These are phyloP conservation scores for Chlorella sp. DNA, from an alignment of 139 green algal species.

Conservation along the genomic window DNA sequence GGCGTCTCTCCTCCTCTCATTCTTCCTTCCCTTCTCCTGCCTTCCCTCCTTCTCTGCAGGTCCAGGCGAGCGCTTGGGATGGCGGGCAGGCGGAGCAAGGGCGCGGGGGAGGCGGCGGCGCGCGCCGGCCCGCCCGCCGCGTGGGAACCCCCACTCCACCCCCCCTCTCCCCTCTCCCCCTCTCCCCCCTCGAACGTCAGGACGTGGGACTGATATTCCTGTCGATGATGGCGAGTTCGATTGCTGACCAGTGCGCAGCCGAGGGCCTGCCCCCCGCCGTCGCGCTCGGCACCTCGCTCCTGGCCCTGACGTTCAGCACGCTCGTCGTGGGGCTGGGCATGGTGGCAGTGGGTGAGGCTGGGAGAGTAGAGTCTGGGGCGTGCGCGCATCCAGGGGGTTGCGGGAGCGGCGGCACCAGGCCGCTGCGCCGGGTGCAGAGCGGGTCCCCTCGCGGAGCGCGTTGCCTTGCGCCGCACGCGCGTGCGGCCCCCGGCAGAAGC, in stretches of 20 bases:
- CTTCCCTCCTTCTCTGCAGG: too few species aligned
- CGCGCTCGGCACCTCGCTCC: conserved; percentile 62
- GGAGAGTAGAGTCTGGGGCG: background rate
- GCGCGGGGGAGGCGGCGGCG: background rate
- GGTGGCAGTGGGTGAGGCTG: conserved; percentile 21
- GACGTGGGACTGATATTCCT: conserved; percentile 77
- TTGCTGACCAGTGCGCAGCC: conserved; percentile 40
- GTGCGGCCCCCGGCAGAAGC: too few species aligned
- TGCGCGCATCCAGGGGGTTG: too few species aligned
- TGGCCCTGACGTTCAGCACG: conserved; percentile 62
- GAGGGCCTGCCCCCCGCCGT: conserved; percentile 9
- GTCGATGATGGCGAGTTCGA: conserved; percentile 65
- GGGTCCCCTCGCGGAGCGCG: too few species aligned
- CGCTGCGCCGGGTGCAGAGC: too few species aligned
- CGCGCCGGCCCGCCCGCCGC: background rate
- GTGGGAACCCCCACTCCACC: background rate
- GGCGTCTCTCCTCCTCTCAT: too few species aligned
- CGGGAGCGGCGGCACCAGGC: too few species aligned
- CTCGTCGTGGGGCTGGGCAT: conserved; percentile 53
- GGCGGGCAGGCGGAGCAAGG: background rate
- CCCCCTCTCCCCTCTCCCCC: background rate
- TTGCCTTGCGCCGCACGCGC: too few species aligned
- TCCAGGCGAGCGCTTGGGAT: background rate
- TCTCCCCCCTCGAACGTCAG: background rate
- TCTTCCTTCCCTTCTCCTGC: too few species aligned